Conservation (phyloP, 306 rosid species). For the Vigna angularis region DNA sequence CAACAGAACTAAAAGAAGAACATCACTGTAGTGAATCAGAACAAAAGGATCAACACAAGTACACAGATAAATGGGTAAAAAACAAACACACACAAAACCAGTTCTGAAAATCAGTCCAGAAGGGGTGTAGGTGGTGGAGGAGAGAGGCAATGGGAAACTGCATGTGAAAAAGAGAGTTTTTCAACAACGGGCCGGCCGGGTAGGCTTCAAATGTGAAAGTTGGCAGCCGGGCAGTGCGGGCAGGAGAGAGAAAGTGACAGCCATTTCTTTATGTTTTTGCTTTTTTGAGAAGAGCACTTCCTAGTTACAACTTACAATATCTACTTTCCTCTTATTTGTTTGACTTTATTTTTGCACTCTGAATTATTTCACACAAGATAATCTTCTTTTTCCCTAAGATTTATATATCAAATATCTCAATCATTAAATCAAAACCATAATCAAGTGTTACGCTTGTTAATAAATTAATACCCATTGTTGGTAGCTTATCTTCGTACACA, state of each 20-base stretch:
- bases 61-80: constrained; percentile 1
- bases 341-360: constrained; percentile 47
- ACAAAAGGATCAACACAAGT: constrained; percentile 44
- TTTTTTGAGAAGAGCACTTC: constrained; percentile 44
- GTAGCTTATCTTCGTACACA: constrained; percentile 25
- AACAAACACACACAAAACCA: not conserved
- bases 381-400: constrained; percentile 28
- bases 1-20: constrained; percentile 35
- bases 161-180: constrained; percentile 53
- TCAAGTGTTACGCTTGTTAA: constrained; percentile 16
- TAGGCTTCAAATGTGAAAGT: constrained; percentile 43
- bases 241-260: constrained; percentile 62
- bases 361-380: constrained; percentile 44
- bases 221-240: constrained; percentile 46
- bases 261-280: constrained; percentile 47
- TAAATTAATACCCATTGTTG: not conserved
- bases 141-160: constrained; percentile 50
- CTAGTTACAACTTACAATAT: constrained; percentile 30
- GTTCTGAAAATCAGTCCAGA: constrained; percentile 50
- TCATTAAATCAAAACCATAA: constrained; percentile 37
- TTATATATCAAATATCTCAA: not conserved
- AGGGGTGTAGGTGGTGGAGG: constrained; percentile 41
- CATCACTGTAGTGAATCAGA: not conserved
- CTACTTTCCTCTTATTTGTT: constrained; percentile 48
- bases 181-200: constrained; percentile 57